A percentile compares a stretch with the other conserved stretches of the same genome.
Conservation (phyloP, 176 grass and related monocot species). For the Miscanthus lutarioriparius region DNA sequence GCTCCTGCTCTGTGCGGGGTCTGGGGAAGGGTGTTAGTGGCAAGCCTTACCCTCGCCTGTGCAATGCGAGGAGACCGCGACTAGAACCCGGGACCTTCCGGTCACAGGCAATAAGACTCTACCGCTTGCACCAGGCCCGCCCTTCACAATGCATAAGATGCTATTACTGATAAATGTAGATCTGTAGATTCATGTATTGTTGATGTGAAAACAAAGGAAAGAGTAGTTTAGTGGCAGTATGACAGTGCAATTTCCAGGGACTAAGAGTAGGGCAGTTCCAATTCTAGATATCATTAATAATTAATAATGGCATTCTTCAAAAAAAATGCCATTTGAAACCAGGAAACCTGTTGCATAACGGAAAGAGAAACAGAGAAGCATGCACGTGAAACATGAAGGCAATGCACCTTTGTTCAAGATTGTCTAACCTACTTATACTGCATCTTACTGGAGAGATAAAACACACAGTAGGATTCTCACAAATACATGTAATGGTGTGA, state of each 20-base stretch:
- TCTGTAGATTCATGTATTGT: not conserved
- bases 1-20: too few relatives aligned
- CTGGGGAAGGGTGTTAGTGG: too few relatives aligned
- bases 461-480: not conserved
- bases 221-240: not conserved
- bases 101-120: too few relatives aligned
- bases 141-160: constrained; percentile 5
- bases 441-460: not conserved
- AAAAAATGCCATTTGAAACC: not conserved
- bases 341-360: not conserved
- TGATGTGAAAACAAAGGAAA: not conserved
- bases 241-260: not conserved
- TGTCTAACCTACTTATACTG: not conserved
- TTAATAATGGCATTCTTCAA: not conserved
- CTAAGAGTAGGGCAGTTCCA: not conserved
- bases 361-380: not conserved
- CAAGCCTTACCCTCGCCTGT: too few relatives aligned
- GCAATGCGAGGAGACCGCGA: too few relatives aligned
- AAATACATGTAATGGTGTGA: not conserved
- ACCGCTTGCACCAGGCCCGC: too few relatives aligned
- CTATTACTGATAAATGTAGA: not conserved
- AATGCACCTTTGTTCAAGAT: not conserved
- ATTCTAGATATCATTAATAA: not conserved
- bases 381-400: not conserved
- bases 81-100: too few relatives aligned